These are phyloP conservation scores for Paramecium sexaurelia DNA, from an alignment of 73 alveolate species.

Conservation along the genomic window DNA sequence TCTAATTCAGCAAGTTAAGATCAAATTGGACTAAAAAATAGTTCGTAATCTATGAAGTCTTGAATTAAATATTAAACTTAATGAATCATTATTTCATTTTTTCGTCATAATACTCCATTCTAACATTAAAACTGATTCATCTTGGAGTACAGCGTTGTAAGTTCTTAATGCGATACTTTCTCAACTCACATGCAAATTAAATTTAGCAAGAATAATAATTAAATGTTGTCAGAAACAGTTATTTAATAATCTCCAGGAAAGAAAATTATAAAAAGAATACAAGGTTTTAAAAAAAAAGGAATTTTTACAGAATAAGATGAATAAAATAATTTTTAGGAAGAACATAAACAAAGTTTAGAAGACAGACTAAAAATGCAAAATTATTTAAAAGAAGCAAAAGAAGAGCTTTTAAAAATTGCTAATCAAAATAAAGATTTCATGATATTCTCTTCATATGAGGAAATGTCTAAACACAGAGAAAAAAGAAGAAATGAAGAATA, in stretches of 20 bases:
- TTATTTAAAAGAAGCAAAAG: background rate
- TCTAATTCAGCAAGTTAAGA: background rate
- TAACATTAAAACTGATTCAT: background rate
- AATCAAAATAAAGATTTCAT: background rate
- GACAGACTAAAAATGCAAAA: background rate
- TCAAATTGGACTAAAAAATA: background rate
- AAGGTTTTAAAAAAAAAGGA: background rate
- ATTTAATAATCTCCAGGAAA: background rate
- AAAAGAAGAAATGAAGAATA: conserved; percentile 3
- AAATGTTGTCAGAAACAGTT: background rate
- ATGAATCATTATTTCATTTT: background rate
- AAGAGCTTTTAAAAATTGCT: background rate
- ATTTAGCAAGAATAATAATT: background rate
- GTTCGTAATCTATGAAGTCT: background rate
- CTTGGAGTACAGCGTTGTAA: background rate
- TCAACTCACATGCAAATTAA: background rate
- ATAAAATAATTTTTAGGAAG: background rate
- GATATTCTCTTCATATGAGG: background rate
- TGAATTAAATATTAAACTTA: background rate
- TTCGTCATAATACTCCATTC: background rate
- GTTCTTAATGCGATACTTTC: background rate
- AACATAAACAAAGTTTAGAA: background rate
- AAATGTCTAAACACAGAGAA: background rate
- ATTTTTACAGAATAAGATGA: background rate
- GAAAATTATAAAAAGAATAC: background rate